Evolutionary conservation across 306 rosid species (phyloP).

Genomic region (Sicyos baderoa): DNA sequence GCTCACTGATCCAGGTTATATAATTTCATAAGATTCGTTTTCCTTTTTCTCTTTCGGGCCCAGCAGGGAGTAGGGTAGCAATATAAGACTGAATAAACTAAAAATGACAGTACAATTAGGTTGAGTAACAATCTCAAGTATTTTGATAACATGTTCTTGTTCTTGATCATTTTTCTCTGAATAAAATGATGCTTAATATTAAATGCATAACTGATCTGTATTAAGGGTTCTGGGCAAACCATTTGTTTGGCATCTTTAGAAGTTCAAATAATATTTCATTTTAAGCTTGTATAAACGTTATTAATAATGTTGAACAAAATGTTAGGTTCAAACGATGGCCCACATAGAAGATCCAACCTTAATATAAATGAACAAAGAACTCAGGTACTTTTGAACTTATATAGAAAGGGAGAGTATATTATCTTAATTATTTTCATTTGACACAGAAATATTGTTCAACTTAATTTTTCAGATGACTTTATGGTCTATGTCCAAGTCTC

Average conservation of each 20-base stretch:
- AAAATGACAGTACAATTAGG: slow-evolving; percentile 1
- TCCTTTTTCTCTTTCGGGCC: neutral
- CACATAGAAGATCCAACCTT: slow-evolving; percentile 52
- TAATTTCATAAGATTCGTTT: slow-evolving; percentile 8
- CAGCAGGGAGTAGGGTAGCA: neutral
- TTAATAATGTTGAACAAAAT: slow-evolving; percentile 14
- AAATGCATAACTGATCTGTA: neutral
- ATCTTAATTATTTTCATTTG: slow-evolving; percentile 1
- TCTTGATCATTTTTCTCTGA: neutral
- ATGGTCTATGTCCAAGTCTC: slow-evolving; percentile 93
- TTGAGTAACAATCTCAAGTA: neutral
- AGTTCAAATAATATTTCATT: neutral
- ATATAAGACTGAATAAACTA: neutral
- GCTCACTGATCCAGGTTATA: slow-evolving; percentile 70
- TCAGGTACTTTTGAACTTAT: slow-evolving; percentile 43
- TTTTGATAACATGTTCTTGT: neutral
- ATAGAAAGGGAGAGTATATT: neutral
- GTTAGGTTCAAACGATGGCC: slow-evolving; percentile 73
- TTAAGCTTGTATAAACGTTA: neutral
- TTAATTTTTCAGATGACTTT: slow-evolving; percentile 58
- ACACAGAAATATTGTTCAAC: slow-evolving; percentile 3
- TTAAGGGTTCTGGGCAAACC: neutral
- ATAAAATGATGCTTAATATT: neutral
- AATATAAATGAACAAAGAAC: slow-evolving; percentile 59
- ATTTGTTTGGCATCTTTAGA: neutral